Evolutionary conservation across 352 stramenopile genomes (phyloP), one percentile per base, ranked within the genome.

Genomic region (Phytophthora podocarpi): DNA sequence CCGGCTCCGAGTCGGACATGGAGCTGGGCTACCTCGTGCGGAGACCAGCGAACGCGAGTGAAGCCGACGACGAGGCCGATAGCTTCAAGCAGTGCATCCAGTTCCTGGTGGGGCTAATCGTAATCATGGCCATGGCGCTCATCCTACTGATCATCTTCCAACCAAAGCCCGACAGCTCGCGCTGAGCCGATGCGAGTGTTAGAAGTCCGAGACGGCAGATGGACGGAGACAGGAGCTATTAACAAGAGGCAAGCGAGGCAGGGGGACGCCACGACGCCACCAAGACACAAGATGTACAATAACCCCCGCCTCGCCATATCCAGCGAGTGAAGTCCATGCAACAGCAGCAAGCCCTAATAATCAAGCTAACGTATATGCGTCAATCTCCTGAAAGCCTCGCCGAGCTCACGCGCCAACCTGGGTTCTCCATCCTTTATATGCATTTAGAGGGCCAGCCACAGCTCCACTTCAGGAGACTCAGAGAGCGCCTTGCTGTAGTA

Each of bases 71-170:
- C 4, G 79, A 89, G 32, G 59, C 64, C 0, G 77, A 88, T 49
- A 81, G 81, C 15, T 88, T 87, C 30, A 82, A 82, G 56, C 70
- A 82, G 62, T 90, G 81, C 60, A 78, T 90, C 53, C 81, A 89
- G 63, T 87, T 90, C 50, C 68, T 90, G 12, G 76, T 90, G 47
- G 78, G 74, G 15, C 75, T 90, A n/a, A 83, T 90, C 48, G 61
- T 90, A 26, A 72, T 89, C 32, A 80, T 90, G 47, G 78, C 78
- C 21, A 70, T 84, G 43, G 74, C 72, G 56, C 73, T 90, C 10
- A 80, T 90, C 24, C 59, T 90, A 47, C 70, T 90, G 36, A 86
- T 90, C 59, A 83, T 90, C 39, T 80, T 90, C 67, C 68, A 89
- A 54, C 76, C 76, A 7, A 66, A 58, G 27, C 40, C 55, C 16